Conservation (phyloP, 1,284 basidiomycete species). For the Tilletiaria anomala region DNA sequence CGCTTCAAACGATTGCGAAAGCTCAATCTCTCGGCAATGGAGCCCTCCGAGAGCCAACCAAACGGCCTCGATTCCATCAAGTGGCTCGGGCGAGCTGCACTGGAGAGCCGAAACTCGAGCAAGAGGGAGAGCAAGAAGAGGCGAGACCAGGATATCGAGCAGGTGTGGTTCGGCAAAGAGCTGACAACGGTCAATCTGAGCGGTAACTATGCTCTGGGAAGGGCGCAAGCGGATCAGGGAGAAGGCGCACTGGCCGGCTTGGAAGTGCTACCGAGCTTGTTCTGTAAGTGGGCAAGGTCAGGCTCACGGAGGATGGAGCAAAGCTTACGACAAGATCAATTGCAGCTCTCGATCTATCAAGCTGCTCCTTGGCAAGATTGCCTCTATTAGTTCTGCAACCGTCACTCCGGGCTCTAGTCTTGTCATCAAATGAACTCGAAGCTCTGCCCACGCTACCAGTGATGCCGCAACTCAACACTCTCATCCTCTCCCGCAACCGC, state of each 20-base stretch:
- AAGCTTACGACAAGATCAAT: background rate
- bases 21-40: background rate
- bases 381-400: background rate
- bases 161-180: background rate
- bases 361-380: background rate
- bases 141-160: background rate
- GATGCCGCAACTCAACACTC: constrained; percentile 34
- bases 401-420: background rate
- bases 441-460: constrained; percentile 14
- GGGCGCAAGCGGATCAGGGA: background rate
- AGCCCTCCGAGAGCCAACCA: background rate
- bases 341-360: background rate
- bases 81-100: background rate
- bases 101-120: too few relatives aligned
- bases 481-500: constrained; percentile 31
- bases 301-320: background rate
- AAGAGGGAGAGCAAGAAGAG: too few relatives aligned
- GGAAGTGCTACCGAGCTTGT: background rate
- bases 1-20: background rate
- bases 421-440: background rate
- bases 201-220: background rate
- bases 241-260: too few relatives aligned
- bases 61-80: background rate
- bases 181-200: background rate
- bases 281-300: background rate